Percentiles rank a stretch among this genome's conserved stretches.
phyloP scores from a whole-genome alignment of 2,329 filamentous ascomycete species.

The Alternaria triticimaculans region DNA sequence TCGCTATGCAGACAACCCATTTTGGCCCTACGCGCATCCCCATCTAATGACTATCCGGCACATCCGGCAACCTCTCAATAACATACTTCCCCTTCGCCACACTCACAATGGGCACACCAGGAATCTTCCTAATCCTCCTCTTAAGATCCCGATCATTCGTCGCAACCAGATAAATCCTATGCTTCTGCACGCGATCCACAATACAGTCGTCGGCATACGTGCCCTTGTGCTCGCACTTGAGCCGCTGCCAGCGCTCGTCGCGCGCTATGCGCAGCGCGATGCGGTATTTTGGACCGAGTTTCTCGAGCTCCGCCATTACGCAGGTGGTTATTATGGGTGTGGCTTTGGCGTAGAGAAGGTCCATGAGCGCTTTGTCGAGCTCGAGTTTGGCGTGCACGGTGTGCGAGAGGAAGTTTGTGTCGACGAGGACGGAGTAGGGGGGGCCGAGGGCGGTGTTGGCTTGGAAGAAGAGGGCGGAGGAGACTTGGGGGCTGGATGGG shows the following conservation, averaged over 20 bases:
- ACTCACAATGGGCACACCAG: constrained; percentile 77
- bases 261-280: constrained; percentile 85
- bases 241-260: constrained; percentile 85
- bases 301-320: constrained; percentile 85
- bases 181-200: constrained; percentile 52
- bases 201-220: constrained; percentile 78
- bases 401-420: constrained; percentile 60
- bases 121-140: constrained; percentile 81
- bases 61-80: constrained; percentile 88
- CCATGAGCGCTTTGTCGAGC: constrained; percentile 88
- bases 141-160: constrained; percentile 68
- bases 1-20: constrained; percentile 12
- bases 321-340: constrained; percentile 81
- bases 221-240: constrained; percentile 90
- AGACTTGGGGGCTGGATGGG: constrained; percentile 70
- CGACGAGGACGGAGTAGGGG: constrained; percentile 74
- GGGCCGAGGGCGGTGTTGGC: constrained; percentile 82
- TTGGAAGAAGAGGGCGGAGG: constrained; percentile 61
- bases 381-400: constrained; percentile 91
- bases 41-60: constrained; percentile 64
- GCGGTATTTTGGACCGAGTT: constrained; percentile 83
- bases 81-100: constrained; percentile 91
- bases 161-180: constrained; percentile 55
- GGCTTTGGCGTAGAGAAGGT: constrained; percentile 90
- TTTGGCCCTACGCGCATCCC: not conserved